phyloP scores from a whole-genome alignment of 139 green algal genomes.

The Volvox reticuliferus region DNA sequence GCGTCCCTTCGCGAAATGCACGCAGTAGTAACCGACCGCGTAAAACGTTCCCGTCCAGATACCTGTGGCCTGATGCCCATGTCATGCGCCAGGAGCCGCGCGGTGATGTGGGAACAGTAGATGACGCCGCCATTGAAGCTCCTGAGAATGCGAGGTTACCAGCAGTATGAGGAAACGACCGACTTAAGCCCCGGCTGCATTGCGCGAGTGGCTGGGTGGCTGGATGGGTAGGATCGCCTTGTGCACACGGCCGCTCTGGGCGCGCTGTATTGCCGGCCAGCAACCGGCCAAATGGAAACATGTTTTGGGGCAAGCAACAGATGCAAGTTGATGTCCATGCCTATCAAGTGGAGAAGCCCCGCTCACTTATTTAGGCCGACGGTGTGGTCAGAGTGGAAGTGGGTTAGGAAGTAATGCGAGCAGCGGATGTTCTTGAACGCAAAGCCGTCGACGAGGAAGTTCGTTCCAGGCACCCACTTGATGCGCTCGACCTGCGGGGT shows the following conservation, averaged over 20 bases:
- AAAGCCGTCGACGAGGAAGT: slow-evolving; percentile 77
- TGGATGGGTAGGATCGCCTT: too few species aligned
- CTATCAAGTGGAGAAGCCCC: background rate
- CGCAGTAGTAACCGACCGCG: too few species aligned
- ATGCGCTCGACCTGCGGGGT: slow-evolving; percentile 72
- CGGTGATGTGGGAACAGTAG: slow-evolving; percentile 75
- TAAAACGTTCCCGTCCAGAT: background rate
- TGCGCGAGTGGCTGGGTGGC: too few species aligned
- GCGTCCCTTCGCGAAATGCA: too few species aligned
- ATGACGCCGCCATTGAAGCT: slow-evolving; percentile 67
- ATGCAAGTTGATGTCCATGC: background rate
- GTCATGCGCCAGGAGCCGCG: slow-evolving; percentile 66
- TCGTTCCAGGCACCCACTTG: slow-evolving; percentile 78
- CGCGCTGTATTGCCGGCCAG: too few species aligned
- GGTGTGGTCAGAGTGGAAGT: slow-evolving; percentile 86
- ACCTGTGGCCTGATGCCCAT: slow-evolving; percentile 55
- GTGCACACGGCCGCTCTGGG: too few species aligned
- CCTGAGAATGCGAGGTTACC: background rate
- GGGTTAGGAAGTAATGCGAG: slow-evolving; percentile 82
- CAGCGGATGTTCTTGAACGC: slow-evolving; percentile 40
- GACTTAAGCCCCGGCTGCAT: too few species aligned
- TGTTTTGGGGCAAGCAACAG: background rate
- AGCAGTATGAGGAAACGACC: too few species aligned
- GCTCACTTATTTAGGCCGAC: slow-evolving; percentile 65
- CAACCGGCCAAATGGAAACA: too few species aligned